Evolutionary conservation across 2,329 filamentous ascomycete genomes (phyloP), one percentile per base, ranked within the genome.

Genomic region (Alternaria rosae): DNA sequence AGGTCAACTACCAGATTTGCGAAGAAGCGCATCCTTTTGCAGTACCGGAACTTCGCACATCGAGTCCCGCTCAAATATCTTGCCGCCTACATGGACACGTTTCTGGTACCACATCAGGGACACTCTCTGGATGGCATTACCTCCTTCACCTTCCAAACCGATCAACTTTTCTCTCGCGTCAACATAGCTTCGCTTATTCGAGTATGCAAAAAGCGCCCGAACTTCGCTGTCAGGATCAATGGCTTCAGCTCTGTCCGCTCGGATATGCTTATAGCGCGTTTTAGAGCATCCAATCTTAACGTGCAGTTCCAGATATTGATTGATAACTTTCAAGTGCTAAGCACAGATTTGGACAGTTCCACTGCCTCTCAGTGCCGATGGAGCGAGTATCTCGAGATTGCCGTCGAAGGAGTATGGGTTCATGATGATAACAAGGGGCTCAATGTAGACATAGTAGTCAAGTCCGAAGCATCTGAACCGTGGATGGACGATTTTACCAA

Each of bases 151-250:
- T 38, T 38, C 3, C 32, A 3, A 3, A 0, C 0, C 32, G 32
- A 38, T 38, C 0, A 3, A n/a, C 0, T 0, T 3, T 3, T 38
- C 8, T 3, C 32, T 38, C 32, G 15, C 15, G 4, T 38, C 3
- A 38, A 38, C 35, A 38, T 38, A 17, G 9, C 35, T 38, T 9
- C 35, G 9, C 35, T 38, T 38, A 17, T 17, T 11, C 35, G 35
- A 17, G n/a, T 38, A 17, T 38, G 35, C 9, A 17, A 17, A 17
- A 38, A 5, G n/a, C 3, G 17, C 9, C 35, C 35, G 35, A 3
- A 38, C 0, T 17, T 38, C 0, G 35, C 35, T n/a, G 35, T 38
- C 35, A 38, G 1, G n/a, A 15, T 38, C 3, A 17, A 1, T 5
- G 35, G 4, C 35, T 3, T 38, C 5, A 17, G 35, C n/a, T 17